A percentile compares a stretch with the other conserved stretches of the same genome.
phyloP scores from a whole-genome alignment of 2,329 filamentous ascomycete species.

The Fusarium sp. region DNA sequence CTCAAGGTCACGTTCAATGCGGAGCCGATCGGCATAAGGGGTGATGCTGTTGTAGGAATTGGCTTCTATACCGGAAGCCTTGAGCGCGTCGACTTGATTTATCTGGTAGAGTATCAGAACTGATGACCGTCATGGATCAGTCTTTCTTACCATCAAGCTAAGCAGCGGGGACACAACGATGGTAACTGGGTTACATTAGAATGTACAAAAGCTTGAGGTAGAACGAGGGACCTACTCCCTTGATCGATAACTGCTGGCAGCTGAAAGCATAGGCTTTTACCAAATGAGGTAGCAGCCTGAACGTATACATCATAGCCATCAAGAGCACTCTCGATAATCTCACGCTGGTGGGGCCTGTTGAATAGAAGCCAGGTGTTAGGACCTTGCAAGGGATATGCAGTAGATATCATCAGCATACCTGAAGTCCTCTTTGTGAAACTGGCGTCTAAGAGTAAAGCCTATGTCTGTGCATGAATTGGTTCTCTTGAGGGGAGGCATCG shows the following conservation, averaged over 20 bases:
- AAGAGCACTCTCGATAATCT: constrained; percentile 85
- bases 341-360: constrained; percentile 79
- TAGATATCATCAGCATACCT: constrained; percentile 58
- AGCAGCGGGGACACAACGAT: constrained; percentile 90
- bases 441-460: constrained; percentile 76
- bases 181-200: constrained; percentile 67
- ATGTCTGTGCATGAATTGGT: constrained; percentile 68
- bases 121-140: not conserved
- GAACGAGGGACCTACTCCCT: constrained; percentile 70
- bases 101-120: constrained; percentile 61
- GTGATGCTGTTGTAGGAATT: constrained; percentile 90
- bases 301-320: constrained; percentile 91
- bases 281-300: constrained; percentile 89
- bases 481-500: constrained; percentile 55
- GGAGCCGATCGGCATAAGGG: constrained; percentile 67
- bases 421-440: constrained; percentile 79
- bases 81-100: constrained; percentile 88
- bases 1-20: constrained; percentile 81
- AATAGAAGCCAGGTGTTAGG: constrained; percentile 2
- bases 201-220: not conserved
- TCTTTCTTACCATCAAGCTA: constrained; percentile 77
- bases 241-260: constrained; percentile 87
- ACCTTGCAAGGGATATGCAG: not conserved
- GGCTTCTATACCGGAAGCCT: constrained; percentile 77
- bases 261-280: constrained; percentile 93